Percentiles rank a stretch among this genome's conserved stretches.
Conservation (phyloP, 768 basidiomycete species). For the Heimioporus sp. region DNA sequence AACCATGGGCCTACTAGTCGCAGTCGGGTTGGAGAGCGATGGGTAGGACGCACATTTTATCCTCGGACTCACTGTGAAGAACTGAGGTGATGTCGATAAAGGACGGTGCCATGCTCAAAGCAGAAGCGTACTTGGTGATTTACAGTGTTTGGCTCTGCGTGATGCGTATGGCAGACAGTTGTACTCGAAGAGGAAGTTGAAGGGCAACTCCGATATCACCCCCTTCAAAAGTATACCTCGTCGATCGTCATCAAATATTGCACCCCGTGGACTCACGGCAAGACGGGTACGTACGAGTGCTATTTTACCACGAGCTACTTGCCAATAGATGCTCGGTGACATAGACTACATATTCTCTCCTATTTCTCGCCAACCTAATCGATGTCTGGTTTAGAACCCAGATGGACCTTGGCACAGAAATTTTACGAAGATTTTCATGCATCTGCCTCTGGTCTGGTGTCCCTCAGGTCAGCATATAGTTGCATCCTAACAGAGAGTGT, state of each 20-base stretch:
- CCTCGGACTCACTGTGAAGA: conserved; percentile 64
- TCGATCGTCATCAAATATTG: no score
- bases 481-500: conserved; percentile 12
- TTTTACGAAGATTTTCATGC: conserved; percentile 26
- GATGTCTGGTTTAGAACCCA: conserved; percentile 22
- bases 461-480: not conserved
- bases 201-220: no score
- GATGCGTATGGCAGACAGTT: no score
- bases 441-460: conserved; percentile 23
- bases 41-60: conserved; percentile 58
- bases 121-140: conserved; percentile 50
- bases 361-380: not conserved
- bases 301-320: not conserved
- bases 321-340: no score
- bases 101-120: conserved; percentile 71
- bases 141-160: no score
- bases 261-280: no score
- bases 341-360: no score
- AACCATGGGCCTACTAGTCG: conserved; percentile 84
- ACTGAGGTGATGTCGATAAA: conserved; percentile 1
- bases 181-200: no score
- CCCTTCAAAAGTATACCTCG: no score
- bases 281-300: no score
- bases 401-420: conserved; percentile 31
- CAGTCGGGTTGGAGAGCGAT: not conserved